phyloP scores from a whole-genome alignment of 805 yeast species.

The Metschnikowia hibisci region DNA sequence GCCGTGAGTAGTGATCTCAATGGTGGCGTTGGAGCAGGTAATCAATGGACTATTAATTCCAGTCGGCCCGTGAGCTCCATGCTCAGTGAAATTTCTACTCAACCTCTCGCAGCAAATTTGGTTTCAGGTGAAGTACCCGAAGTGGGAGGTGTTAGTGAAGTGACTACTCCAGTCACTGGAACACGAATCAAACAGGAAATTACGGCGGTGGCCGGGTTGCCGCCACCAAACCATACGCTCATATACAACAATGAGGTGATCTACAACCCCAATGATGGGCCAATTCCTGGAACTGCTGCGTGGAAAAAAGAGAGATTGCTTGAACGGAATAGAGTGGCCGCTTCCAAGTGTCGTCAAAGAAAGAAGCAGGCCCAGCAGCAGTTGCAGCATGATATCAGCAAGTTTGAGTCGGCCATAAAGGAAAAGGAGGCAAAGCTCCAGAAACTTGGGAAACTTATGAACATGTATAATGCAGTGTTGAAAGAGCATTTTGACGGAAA shows the following conservation, averaged over 20 bases:
- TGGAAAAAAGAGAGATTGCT: conserved; percentile 64
- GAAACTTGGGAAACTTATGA: conserved; percentile 21
- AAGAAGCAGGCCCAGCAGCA: conserved; percentile 67
- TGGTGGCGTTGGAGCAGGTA: not conserved
- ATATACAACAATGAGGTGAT: conserved; percentile 54
- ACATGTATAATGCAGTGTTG: conserved; percentile 20
- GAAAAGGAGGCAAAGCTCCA: conserved; percentile 18
- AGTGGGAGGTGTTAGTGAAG: not conserved
- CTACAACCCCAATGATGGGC: conserved; percentile 50
- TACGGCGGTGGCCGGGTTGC: conserved; percentile 34
- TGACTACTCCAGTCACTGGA: not conserved
- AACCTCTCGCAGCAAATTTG: not conserved
- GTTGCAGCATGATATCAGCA: conserved; percentile 56
- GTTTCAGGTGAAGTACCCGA: not conserved
- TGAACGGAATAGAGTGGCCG: conserved; percentile 65
- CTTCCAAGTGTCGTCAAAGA: conserved; percentile 63
- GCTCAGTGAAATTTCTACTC: not conserved
- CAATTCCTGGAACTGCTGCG: conserved; percentile 60
- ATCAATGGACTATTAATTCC: not conserved
- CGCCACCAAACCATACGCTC: conserved; percentile 49
- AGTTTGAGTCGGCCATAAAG: conserved; percentile 43
- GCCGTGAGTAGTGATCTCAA: not conserved
- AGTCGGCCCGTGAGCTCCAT: not conserved
- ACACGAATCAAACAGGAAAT: not conserved
- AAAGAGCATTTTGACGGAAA: conserved; percentile 15